These are phyloP conservation scores for Neopestalotiopsis rosae DNA, from an alignment of 2,329 filamentous ascomycete genomes.

Conservation along the genomic window DNA sequence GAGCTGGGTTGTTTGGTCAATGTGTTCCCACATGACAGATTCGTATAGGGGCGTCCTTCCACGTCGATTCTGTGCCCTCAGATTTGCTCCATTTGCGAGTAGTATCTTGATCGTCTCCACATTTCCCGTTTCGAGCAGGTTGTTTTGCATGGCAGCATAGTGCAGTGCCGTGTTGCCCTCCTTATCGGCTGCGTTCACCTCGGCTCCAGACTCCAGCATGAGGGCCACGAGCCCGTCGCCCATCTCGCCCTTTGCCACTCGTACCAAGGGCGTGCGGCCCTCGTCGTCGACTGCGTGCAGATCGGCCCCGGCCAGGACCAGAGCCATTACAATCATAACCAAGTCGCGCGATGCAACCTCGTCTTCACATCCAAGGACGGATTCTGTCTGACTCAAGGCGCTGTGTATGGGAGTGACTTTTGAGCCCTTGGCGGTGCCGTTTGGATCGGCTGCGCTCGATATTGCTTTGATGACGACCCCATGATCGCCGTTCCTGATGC, in stretches of 20 bases:
- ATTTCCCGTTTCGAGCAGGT: conserved; percentile 26
- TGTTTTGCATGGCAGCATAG: conserved; percentile 25
- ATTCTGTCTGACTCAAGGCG: conserved; percentile 24
- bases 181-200: conserved; percentile 25
- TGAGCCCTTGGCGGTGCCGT: conserved; percentile 22
- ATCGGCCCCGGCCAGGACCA: conserved; percentile 27
- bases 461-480: conserved; percentile 26
- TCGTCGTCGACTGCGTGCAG: conserved; percentile 23
- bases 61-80: conserved; percentile 24
- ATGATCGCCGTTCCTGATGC: conserved; percentile 25
- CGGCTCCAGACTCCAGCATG: conserved; percentile 29
- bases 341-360: conserved; percentile 21
- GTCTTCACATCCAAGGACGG: conserved; percentile 24
- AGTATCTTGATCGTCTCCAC: conserved; percentile 25
- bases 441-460: conserved; percentile 25
- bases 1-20: conserved; percentile 24
- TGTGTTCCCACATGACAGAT: conserved; percentile 25
- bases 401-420: conserved; percentile 26
- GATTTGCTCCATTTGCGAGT: conserved; percentile 27
- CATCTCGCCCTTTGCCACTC: conserved; percentile 29
- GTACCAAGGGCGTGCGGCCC: conserved; percentile 26
- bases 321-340: conserved; percentile 25
- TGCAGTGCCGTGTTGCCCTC: conserved; percentile 28
- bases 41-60: conserved; percentile 28
- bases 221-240: conserved; percentile 26